Conservation (phyloP, 2,329 filamentous ascomycete genomes). For the Rhytidhysteron rufulum region DNA sequence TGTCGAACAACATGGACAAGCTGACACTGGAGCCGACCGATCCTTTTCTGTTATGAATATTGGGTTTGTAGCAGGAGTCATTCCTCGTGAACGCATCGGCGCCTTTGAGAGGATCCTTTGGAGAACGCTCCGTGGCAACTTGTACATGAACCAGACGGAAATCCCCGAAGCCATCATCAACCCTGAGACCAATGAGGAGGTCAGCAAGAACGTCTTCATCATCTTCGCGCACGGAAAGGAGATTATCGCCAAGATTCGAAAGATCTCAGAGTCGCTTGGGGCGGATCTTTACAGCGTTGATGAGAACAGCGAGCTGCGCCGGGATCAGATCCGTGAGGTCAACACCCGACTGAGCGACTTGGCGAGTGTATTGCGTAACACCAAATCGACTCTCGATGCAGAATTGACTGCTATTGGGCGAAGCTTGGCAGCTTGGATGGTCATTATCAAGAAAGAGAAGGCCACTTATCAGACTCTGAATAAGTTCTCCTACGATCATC, state of each 20-base stretch:
- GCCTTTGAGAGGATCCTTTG: constrained; percentile 97
- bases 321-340: constrained; percentile 96
- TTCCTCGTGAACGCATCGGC: constrained; percentile 84
- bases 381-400: constrained; percentile 86
- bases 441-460: constrained; percentile 97
- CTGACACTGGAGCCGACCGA: constrained; percentile 63
- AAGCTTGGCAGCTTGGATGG: constrained; percentile 93
- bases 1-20: constrained; percentile 75
- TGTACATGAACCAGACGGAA: constrained; percentile 99
- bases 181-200: constrained; percentile 83
- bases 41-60: constrained; percentile 99
- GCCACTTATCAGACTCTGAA: constrained; percentile 94
- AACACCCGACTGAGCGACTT: constrained; percentile 90
- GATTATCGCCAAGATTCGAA: constrained; percentile 96
- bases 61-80: constrained; percentile 95
- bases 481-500: constrained; percentile 92
- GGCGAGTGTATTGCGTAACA: constrained; percentile 88
- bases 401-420: constrained; percentile 92
- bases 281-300: constrained; percentile 96
- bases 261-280: constrained; percentile 96
- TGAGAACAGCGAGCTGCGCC: constrained; percentile 90
- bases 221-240: constrained; percentile 99
- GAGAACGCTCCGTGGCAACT: constrained; percentile 92
- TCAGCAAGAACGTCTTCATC: constrained; percentile 98
- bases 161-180: constrained; percentile 91